phyloP scores from a whole-genome alignment of 495 filamentous ascomycete species.

The Recurvomyces mirabilis region DNA sequence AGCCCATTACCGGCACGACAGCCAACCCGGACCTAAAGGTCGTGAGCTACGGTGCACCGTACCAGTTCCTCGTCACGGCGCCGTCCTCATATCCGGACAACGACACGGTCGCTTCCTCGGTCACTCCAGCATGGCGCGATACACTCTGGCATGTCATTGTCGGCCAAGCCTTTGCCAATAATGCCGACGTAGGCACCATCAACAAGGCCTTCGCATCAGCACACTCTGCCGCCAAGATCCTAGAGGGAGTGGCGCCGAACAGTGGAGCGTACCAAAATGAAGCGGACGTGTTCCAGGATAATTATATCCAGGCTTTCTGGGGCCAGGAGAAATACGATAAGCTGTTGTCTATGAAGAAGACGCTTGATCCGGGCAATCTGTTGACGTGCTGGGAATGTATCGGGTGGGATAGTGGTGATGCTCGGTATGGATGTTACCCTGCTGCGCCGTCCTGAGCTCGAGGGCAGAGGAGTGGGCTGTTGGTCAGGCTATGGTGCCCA shows the following conservation, averaged over 20 bases:
- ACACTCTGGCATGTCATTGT: conserved; percentile 10
- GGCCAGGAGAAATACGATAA: conserved; percentile 11
- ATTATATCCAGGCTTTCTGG: conserved; percentile 8
- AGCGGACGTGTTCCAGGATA: conserved; percentile 10
- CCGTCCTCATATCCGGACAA: conserved; percentile 10
- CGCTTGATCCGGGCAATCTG: conserved; percentile 13
- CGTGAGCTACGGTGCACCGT: conserved; percentile 4
- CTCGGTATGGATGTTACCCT: conserved; percentile 11
- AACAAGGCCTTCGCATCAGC: not conserved
- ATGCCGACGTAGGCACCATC: conserved; percentile 2
- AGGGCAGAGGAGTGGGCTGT: too few species aligned
- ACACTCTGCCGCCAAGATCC: conserved; percentile 1
- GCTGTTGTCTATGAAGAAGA: conserved; percentile 7
- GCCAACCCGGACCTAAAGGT: not conserved
- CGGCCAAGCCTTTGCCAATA: conserved; percentile 5
- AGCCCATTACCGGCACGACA: not conserved
- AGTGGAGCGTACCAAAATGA: conserved; percentile 18
- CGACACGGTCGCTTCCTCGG: conserved; percentile 8
- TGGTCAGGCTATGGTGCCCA: too few species aligned
- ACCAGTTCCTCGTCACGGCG: conserved; percentile 13
- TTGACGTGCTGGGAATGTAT: conserved; percentile 16
- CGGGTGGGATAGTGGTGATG: conserved; percentile 9
- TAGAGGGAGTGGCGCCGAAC: conserved; percentile 9
- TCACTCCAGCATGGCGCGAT: conserved; percentile 13
- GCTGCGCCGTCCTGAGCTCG: conserved; percentile 1